Evolutionary conservation across 768 basidiomycete genomes (phyloP).

Genomic region (Lentinula sp.): DNA sequence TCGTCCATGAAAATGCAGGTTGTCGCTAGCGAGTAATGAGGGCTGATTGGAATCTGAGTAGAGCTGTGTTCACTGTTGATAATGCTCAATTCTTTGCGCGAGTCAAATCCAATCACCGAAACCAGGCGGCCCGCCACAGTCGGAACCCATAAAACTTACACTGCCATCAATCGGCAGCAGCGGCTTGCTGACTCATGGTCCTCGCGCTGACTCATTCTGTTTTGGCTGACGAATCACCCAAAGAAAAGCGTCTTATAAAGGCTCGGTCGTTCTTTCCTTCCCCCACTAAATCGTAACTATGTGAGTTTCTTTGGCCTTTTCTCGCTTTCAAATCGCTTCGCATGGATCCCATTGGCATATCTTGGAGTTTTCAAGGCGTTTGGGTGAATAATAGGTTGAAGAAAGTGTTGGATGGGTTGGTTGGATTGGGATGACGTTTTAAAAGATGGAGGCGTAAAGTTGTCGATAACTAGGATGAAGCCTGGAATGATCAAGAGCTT

Average conservation of each 20-base stretch:
- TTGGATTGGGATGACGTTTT: neutral
- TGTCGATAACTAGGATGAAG: neutral
- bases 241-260: neutral
- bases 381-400: neutral
- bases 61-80: neutral
- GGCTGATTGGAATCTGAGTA: neutral
- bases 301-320: neutral
- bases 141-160: neutral
- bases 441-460: neutral
- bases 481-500: neutral
- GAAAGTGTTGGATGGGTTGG: neutral
- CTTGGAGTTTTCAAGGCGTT: neutral
- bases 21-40: too few species aligned
- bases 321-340: neutral
- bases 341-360: neutral
- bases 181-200: neutral
- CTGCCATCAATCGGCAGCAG: neutral
- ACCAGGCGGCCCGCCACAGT: neutral
- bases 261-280: neutral
- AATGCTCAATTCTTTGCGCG: too few species aligned
- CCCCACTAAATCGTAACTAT: neutral
- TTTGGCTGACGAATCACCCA: neutral
- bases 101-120: neutral
- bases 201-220: neutral
- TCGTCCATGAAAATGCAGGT: neutral